These are phyloP conservation scores for Primulina huaijiensis DNA, from an alignment of 257 asterid genomes.

Conservation along the genomic window DNA sequence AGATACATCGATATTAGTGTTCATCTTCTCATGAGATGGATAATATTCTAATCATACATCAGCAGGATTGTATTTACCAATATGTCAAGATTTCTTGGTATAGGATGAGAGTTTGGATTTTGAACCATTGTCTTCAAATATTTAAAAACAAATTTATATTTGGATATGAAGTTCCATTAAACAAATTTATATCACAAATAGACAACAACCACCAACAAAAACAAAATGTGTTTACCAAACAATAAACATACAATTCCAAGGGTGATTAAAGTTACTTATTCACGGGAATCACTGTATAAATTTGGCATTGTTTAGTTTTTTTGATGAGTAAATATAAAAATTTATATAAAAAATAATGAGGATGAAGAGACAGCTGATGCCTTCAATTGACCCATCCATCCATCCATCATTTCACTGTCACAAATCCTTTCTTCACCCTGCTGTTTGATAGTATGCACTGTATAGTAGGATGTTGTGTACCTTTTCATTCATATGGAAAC, in stretches of 20 bases:
- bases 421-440: constrained; percentile 28
- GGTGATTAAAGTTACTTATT: constrained; percentile 8
- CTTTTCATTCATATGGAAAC: too few species aligned
- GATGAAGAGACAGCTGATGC: constrained; percentile 7
- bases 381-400: not conserved
- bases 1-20: not conserved
- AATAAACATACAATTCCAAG: not conserved
- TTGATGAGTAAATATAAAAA: too few species aligned
- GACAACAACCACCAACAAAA: too few species aligned
- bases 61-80: not conserved
- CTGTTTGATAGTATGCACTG: not conserved
- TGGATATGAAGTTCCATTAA: too few species aligned
- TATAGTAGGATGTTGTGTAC: too few species aligned
- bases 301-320: constrained; percentile 26
- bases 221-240: not conserved
- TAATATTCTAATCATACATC: not conserved
- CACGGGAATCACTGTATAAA: constrained; percentile 52
- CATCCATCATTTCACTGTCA: constrained; percentile 26
- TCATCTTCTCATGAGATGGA: not conserved
- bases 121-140: too few species aligned
- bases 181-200: too few species aligned
- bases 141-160: too few species aligned
- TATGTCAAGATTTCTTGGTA: too few species aligned
- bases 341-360: not conserved
- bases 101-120: too few species aligned